phyloP scores from a whole-genome alignment of 2,329 filamentous ascomycete species.

The Dothistroma septosporum region DNA sequence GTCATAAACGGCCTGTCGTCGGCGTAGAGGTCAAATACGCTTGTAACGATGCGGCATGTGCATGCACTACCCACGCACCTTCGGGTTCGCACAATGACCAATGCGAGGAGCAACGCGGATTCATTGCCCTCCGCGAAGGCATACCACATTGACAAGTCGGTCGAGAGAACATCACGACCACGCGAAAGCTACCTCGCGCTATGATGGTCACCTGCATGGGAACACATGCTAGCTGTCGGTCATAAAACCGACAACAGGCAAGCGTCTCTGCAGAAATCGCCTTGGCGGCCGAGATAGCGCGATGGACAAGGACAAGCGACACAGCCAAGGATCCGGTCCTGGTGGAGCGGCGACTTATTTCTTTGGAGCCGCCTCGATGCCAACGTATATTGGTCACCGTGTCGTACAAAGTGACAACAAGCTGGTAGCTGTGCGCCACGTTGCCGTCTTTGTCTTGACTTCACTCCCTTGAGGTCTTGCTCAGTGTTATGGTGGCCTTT shows the following conservation, averaged over 20 bases:
- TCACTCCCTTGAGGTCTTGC: no score
- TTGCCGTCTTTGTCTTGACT: no score
- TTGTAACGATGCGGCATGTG: background rate
- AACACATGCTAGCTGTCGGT: constrained; percentile 13
- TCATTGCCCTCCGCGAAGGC: background rate
- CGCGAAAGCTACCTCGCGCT: constrained; percentile 4
- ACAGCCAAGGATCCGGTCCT: background rate
- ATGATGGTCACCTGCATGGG: constrained; percentile 6
- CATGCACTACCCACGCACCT: background rate
- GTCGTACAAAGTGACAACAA: no score
- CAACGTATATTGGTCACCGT: background rate
- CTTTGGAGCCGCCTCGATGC: background rate
- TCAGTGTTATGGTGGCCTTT: background rate
- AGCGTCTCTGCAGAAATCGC: constrained; percentile 5
- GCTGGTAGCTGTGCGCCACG: no score
- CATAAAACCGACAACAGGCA: constrained; percentile 10
- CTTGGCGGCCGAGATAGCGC: constrained; percentile 13
- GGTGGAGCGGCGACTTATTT: background rate
- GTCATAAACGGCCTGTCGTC: background rate
- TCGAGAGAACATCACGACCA: constrained; percentile 7
- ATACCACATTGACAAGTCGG: constrained; percentile 1
- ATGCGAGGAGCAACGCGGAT: background rate
- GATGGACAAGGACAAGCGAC: constrained; percentile 7
- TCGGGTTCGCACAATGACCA: background rate
- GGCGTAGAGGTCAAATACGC: background rate